These are phyloP conservation scores for Meyerozyma guilliermondii DNA, from an alignment of 1,139 yeast species.

Conservation along the genomic window DNA sequence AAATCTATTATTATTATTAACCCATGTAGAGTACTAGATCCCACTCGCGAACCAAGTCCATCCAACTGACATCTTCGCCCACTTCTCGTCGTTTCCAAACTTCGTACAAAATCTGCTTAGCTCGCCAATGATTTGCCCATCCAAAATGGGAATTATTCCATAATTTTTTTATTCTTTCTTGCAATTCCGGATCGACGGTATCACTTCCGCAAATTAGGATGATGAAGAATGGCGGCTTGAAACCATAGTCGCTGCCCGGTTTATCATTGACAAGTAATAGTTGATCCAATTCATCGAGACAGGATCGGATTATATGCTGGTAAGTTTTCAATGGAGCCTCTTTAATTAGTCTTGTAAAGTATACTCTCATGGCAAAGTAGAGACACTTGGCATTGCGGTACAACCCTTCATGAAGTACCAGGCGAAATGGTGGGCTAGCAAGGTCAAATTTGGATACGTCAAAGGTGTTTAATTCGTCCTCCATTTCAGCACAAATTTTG, in stretches of 20 bases:
- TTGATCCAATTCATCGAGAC: slow-evolving; percentile 27
- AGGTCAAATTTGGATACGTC: slow-evolving; percentile 36
- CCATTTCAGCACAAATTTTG: slow-evolving; percentile 48
- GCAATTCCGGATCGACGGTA: slow-evolving; percentile 20
- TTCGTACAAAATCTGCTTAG: slow-evolving; percentile 48
- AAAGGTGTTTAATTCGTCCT: slow-evolving; percentile 46
- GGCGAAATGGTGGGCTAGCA: slow-evolving; percentile 21
- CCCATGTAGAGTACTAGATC: slow-evolving; percentile 38
- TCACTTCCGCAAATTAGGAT: slow-evolving; percentile 47
- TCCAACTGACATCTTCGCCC: slow-evolving; percentile 43
- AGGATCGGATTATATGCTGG: slow-evolving; percentile 28
- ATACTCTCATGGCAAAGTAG: slow-evolving; percentile 41
- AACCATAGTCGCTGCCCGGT: slow-evolving; percentile 5
- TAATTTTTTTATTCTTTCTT: slow-evolving; percentile 23
- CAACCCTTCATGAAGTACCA: slow-evolving; percentile 34
- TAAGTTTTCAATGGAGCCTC: slow-evolving; percentile 26
- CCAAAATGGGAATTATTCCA: slow-evolving; percentile 22
- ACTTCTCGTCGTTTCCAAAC: slow-evolving; percentile 43
- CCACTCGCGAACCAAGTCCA: slow-evolving; percentile 55
- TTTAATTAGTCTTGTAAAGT: slow-evolving; percentile 41
- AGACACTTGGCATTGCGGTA: slow-evolving; percentile 34
- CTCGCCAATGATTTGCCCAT: slow-evolving; percentile 44
- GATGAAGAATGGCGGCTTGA: slow-evolving; percentile 44
- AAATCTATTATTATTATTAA: slow-evolving; percentile 3
- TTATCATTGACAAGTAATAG: slow-evolving; percentile 15